Percentiles rank a stretch among this genome's conserved stretches.
Evolutionary conservation across 2,329 filamentous ascomycete genomes (phyloP).

Genomic region (Diplodia mutila): DNA sequence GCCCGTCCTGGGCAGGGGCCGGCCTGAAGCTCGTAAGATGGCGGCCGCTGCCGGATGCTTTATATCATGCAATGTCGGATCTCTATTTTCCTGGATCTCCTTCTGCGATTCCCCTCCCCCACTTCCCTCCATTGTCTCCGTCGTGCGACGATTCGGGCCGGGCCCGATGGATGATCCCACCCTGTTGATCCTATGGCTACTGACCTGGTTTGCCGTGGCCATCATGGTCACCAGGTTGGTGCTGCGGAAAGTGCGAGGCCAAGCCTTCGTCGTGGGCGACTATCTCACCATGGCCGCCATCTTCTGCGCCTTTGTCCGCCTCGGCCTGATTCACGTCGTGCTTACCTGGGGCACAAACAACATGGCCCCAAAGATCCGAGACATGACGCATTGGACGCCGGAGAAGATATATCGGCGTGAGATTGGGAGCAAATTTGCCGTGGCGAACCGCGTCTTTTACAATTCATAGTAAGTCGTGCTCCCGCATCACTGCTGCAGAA

Average conservation of each 20-base stretch:
- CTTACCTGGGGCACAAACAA: constrained; percentile 16
- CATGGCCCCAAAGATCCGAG: neutral
- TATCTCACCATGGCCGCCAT: constrained; percentile 17
- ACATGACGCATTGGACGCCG: neutral
- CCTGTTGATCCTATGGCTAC: constrained; percentile 16
- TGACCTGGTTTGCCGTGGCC: constrained; percentile 2
- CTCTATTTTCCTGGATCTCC: neutral
- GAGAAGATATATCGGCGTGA: neutral
- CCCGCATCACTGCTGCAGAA: neutral
- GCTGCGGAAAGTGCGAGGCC: neutral
- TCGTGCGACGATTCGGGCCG: neutral
- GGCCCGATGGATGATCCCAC: constrained; percentile 18
- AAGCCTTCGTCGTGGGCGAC: neutral
- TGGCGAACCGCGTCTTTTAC: constrained; percentile 16
- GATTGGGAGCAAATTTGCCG: constrained; percentile 11
- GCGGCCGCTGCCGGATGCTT: neutral
- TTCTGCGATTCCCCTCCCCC: constrained; percentile 1
- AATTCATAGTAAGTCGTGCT: constrained; percentile 6
- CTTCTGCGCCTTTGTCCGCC: constrained; percentile 9
- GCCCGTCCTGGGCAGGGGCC: neutral
- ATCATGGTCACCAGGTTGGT: neutral
- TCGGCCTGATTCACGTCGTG: constrained; percentile 3
- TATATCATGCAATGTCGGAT: neutral
- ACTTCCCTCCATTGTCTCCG: neutral
- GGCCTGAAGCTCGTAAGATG: neutral